Base-by-base conservation (phyloP, 495 filamentous ascomycete genomes). In the Penicillium subrubescens region DNA sequence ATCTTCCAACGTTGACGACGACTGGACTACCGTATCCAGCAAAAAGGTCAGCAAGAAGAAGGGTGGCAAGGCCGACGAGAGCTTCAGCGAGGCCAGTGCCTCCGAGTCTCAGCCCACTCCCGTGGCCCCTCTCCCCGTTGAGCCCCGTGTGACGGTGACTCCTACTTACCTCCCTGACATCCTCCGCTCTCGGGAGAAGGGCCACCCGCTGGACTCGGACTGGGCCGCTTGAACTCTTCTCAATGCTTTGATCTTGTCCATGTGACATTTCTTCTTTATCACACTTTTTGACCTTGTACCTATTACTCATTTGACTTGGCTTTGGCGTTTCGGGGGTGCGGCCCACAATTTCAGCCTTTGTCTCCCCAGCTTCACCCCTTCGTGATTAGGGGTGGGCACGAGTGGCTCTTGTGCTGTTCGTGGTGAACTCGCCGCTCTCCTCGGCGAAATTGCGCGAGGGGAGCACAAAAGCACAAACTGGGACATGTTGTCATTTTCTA, bases 1-100 rank as follows among this genome's bases (percentile, higher is more conserved):
- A 33, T 84, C 84, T 48, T 79, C 87, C 67, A 77, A 77, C 25
- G 79, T 79, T 23, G 83, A 87, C 14, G 86, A 89, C 60, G 86
- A 85, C 35, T 93, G 91, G 90, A 92, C 81, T 62, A 92, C 90
- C 23, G 90, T 94, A 55, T 82, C 84, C 55, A 90, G 86, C 64
- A 94, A 94, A 77, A 82, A 79, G 63, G 73, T 78, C 72, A 87
- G 85, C 73, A 87, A 87, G 77, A 86, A 81, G 75, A 81, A 82
- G 71, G 64, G 70, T 43, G 71, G 71, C 44, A 82, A 78, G 68
- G 70, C 67, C 29, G 75, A 80, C 27, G 81, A 81, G 66, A 81
- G 79, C 63, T 67, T 73, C 66, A 76, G 70, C 59, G 78, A 81
- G 66, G 69, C 70, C 41, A 81, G 75, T 61, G 73, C 75, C 23